phyloP scores from a whole-genome alignment of 108 stramenopile genomes.

The Fistulifera pelliculosa region DNA sequence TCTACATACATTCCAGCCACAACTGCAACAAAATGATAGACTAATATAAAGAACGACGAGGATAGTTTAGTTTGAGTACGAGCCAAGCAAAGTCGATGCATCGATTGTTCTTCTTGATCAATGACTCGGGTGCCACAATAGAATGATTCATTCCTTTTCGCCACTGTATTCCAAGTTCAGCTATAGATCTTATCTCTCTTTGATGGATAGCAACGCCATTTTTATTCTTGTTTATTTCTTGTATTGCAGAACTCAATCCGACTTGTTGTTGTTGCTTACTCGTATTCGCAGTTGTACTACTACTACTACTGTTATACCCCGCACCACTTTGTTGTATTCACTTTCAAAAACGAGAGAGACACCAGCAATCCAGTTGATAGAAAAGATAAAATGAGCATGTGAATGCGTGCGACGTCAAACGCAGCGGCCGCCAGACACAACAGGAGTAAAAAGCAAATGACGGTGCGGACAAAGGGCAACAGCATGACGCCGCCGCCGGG shows the following conservation, averaged over 20 bases:
- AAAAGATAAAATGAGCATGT: conserved; percentile 73
- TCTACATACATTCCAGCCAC: too few relatives aligned
- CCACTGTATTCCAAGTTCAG: too few relatives aligned
- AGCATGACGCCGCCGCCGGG: conserved; percentile 82
- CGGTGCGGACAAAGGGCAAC: conserved; percentile 69
- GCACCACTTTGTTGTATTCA: conserved; percentile 69
- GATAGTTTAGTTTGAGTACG: too few relatives aligned
- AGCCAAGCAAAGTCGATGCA: too few relatives aligned
- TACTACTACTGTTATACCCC: conserved; percentile 15
- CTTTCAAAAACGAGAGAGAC: conserved; percentile 67
- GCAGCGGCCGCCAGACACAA: conserved; percentile 43
- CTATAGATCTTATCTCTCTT: too few relatives aligned
- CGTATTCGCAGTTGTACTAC: background rate
- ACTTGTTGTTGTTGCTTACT: conserved; percentile 19
- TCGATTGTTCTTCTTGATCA: too few relatives aligned
- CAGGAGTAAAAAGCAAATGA: conserved; percentile 55
- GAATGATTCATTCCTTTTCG: too few relatives aligned
- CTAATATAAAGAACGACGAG: too few relatives aligned
- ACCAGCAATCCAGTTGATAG: conserved; percentile 60
- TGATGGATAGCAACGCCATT: too few relatives aligned
- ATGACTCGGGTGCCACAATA: too few relatives aligned
- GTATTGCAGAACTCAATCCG: conserved; percentile 42
- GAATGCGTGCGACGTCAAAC: conserved; percentile 67
- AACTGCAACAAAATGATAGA: too few relatives aligned
- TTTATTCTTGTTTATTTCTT: too few relatives aligned